Conservation (phyloP, 1,139 yeast species). For the Candida buenavistaensis region DNA sequence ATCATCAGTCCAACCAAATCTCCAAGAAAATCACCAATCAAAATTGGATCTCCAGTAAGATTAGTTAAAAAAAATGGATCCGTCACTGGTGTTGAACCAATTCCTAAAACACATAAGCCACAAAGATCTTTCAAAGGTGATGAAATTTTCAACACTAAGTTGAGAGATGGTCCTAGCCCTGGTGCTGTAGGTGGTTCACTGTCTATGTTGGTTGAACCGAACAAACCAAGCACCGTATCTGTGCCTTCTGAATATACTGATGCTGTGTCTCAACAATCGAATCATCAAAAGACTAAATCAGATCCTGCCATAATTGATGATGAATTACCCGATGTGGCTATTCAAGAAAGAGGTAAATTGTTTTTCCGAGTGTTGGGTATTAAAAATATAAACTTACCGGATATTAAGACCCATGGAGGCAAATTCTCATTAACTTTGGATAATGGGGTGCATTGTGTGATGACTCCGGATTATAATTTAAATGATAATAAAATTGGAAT, state of each 20-base stretch:
- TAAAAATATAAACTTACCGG: slow-evolving; percentile 58
- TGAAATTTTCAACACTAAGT: slow-evolving; percentile 25
- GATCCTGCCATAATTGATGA: slow-evolving; percentile 9
- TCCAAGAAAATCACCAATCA: slow-evolving; percentile 31
- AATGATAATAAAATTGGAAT: slow-evolving; percentile 43
- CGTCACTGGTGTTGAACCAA: slow-evolving; percentile 25
- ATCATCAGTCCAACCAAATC: too few species aligned
- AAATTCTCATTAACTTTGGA: slow-evolving; percentile 74
- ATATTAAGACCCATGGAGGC: slow-evolving; percentile 55
- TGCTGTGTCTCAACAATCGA: slow-evolving; percentile 12
- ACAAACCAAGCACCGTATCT: slow-evolving; percentile 27
- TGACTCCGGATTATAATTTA: slow-evolving; percentile 64
- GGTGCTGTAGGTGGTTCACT: too few species aligned
- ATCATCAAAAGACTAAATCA: slow-evolving; percentile 2
- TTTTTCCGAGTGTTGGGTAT: slow-evolving; percentile 68
- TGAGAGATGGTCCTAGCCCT: slow-evolving; percentile 27
- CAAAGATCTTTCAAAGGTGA: slow-evolving; percentile 16
- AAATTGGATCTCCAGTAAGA: slow-evolving; percentile 42
- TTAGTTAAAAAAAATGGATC: slow-evolving; percentile 31
- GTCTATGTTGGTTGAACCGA: slow-evolving; percentile 9
- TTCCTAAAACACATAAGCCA: slow-evolving; percentile 9
- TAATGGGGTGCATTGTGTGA: slow-evolving; percentile 85
- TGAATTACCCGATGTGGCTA: slow-evolving; percentile 11
- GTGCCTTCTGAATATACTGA: slow-evolving; percentile 29
- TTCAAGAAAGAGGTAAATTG: slow-evolving; percentile 67